Evolutionary conservation across 2,329 filamentous ascomycete genomes (phyloP), one percentile per base, ranked within the genome.

Genomic region (Microcera coccophila): DNA sequence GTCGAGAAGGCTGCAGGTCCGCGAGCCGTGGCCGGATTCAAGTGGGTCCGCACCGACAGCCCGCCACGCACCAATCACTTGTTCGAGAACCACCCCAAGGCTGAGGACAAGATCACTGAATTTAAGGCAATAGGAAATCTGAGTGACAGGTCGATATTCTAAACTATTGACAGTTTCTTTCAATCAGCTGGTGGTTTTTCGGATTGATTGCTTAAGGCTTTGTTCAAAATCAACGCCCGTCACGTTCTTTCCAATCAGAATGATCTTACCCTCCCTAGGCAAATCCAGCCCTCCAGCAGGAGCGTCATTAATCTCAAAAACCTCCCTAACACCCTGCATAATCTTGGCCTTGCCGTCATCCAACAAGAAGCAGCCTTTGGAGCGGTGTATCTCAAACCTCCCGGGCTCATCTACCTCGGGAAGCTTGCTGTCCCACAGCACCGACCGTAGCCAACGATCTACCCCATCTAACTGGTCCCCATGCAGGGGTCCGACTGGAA

Each of bases 251-350:
- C 82, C 82, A 61, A 85, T 85, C 35, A 85, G 56, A 9, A 85
- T 76, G 37, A 85, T 67, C 61, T 85, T 85, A 17, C 81, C 76
- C 28, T 63, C 52, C 19, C 53, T 51, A 10, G 60, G 47, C 11
- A 48, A 57, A 2, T 61, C 60, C 9, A 57, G 53, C 9, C 60
- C 63, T 9, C 63, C 54, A 8, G 16, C 10, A 4, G 69, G 66
- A 7, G 68, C 70, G 52, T 95, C 89, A 18, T 88, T 79, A 18
- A 97, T 85, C 58, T 98, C 93, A 63, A 97, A 98, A 14, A 97
- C 78, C 56, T 96, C 91, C 40, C 91, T 74, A 1, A 98, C 93
- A 2, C 90, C 93, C 64, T 98, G 93, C 7, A 97, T 74, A 50
- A 97, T 80, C 61, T 88, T 87, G 33, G 81, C 70, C 0, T 72